Conservation (phyloP, 208 protist genomes). For the Leishmania amazonensis region DNA sequence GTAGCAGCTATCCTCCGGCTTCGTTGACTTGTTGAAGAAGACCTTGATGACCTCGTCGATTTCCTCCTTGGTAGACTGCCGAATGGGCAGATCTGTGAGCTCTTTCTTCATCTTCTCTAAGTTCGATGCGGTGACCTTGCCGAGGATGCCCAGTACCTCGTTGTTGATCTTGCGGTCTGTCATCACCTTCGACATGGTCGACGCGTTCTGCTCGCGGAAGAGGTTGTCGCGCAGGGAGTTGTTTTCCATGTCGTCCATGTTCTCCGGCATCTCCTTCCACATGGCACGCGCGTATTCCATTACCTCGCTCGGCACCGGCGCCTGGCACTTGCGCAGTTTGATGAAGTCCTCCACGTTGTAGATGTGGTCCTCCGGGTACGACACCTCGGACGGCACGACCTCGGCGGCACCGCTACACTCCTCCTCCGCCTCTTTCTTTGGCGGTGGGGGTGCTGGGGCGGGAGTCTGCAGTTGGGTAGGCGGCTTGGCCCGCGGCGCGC, state of each 20-base stretch:
- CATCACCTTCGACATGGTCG: slow-evolving; percentile 71
- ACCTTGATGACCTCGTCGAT: slow-evolving; percentile 84
- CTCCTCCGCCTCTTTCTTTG: slow-evolving; percentile 1
- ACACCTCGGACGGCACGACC: slow-evolving; percentile 16
- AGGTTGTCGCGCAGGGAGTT: slow-evolving; percentile 70
- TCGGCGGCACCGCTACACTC: slow-evolving; percentile 1
- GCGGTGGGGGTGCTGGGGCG: not conserved
- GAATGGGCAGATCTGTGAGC: slow-evolving; percentile 76
- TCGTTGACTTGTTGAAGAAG: slow-evolving; percentile 87
- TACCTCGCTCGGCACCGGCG: slow-evolving; percentile 41
- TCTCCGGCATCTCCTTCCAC: slow-evolving; percentile 84
- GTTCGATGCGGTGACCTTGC: slow-evolving; percentile 77
- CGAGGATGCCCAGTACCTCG: slow-evolving; percentile 87
- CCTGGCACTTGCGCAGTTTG: slow-evolving; percentile 42
- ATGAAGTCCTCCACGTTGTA: slow-evolving; percentile 68
- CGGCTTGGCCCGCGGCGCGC: slow-evolving; percentile 14
- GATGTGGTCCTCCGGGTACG: slow-evolving; percentile 66
- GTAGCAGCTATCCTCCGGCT: slow-evolving; percentile 78
- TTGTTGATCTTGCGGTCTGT: slow-evolving; percentile 80
- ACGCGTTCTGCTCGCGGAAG: slow-evolving; percentile 58
- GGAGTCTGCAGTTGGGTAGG: not conserved
- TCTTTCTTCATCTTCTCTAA: slow-evolving; percentile 74
- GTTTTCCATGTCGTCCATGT: slow-evolving; percentile 61
- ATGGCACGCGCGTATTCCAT: slow-evolving; percentile 54
- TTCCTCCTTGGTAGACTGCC: slow-evolving; percentile 84